These are phyloP conservation scores for Inonotus hispidus DNA, from an alignment of 1,284 basidiomycete species.

Conservation along the genomic window DNA sequence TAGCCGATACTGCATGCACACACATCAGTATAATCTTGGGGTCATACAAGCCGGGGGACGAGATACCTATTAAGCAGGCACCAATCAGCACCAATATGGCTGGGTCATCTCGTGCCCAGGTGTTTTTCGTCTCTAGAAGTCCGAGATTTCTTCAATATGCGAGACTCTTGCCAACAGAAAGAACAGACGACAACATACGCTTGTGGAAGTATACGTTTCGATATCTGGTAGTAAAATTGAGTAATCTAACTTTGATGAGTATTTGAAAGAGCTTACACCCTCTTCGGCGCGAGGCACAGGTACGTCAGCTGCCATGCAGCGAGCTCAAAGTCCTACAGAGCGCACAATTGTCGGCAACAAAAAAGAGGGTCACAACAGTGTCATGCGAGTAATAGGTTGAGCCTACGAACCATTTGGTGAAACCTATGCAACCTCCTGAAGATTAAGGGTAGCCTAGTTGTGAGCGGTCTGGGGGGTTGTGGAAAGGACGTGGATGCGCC, in stretches of 20 bases:
- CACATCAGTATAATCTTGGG: neutral
- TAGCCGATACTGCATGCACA: conserved; percentile 53
- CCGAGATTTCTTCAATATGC: conserved; percentile 1
- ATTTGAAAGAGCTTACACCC: conserved; percentile 66
- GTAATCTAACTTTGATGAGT: conserved; percentile 9
- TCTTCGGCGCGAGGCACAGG: conserved; percentile 81
- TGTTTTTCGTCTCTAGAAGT: conserved; percentile 88
- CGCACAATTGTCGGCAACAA: neutral
- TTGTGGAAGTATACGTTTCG: conserved; percentile 91
- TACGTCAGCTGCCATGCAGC: conserved; percentile 93
- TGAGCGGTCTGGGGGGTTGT: conserved; percentile 31
- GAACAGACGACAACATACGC: conserved; percentile 42
- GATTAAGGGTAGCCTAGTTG: conserved; percentile 68
- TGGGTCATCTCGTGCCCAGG: conserved; percentile 94
- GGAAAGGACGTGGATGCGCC: conserved; percentile 28
- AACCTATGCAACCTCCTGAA: conserved; percentile 74
- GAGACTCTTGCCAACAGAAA: neutral
- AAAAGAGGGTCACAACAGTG: neutral
- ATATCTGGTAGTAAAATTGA: conserved; percentile 45
- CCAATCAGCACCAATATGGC: conserved; percentile 84
- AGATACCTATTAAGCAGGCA: conserved; percentile 66
- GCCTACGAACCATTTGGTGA: conserved; percentile 71
- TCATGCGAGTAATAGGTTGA: neutral
- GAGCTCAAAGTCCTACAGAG: conserved; percentile 71
- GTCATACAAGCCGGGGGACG: conserved; percentile 11